Evolutionary conservation across 2,329 filamentous ascomycete genomes (phyloP), one percentile per base, ranked within the genome.

Genomic region (Neocatenulostroma microsporum): DNA sequence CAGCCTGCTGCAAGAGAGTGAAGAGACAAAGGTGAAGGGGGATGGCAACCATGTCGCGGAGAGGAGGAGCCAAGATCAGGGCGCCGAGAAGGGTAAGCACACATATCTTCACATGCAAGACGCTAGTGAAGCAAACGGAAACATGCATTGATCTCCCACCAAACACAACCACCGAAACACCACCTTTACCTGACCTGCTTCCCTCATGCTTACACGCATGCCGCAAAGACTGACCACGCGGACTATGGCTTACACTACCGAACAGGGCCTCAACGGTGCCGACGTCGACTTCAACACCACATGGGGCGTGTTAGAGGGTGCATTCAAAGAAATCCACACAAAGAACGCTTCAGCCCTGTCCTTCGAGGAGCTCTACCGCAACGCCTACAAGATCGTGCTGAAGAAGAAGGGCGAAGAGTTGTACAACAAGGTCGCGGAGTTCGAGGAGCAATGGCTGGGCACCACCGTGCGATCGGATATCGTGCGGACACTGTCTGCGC

Each of bases 361-460:
- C 1, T 98, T 95, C 66, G 91, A 98, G 61, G 83, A 94, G 54
- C 75, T 98, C 1, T 98, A 98, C 64, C 82, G 91, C 40, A 84
- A 84, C 37, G 84, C 86, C 4, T 98, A 98, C 64, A 89, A 91
- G 60, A 84, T 96, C 14, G 89, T 96, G 1, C 67, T 95, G 23
- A 84, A 82, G 62, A 93, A 89, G 64, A 82, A 87, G 49, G 88
- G 88, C 18, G 77, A 83, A 21, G 69, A 80, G 9, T 72, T 98
- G 1, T 96, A 96, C 62, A 74, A 82, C 4, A 72, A 75, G 8
- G 87, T 96, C 32, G 82, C 81, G 50, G 66, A 78, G 2, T 86
- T 94, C 37, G 89, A 96, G 62, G 74, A 80, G 51, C 66, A 77
- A 45, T 94, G 89, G 83, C 79, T 98, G 42, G 73, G 72, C 32